These are phyloP conservation scores for Bipolaris sorokiniana DNA, from an alignment of 2,329 filamentous ascomycete species.

Conservation along the genomic window DNA sequence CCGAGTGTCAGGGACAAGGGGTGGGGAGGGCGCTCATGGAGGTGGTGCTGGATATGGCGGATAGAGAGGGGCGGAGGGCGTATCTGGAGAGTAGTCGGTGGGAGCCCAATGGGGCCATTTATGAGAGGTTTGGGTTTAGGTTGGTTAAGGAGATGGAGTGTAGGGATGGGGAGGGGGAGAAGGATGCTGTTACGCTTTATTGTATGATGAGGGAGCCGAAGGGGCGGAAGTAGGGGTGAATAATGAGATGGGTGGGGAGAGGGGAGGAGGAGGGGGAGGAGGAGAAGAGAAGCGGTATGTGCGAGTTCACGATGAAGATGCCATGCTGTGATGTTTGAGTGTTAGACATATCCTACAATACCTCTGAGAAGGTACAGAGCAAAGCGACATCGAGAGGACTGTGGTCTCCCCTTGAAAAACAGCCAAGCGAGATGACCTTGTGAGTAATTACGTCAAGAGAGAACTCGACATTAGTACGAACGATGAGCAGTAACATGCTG, in stretches of 20 bases:
- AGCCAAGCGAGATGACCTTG: no score
- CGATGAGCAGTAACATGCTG: no score
- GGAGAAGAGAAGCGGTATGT: no score
- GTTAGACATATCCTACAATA: no score
- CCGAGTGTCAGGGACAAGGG: slow-evolving; percentile 69
- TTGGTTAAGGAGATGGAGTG: slow-evolving; percentile 70
- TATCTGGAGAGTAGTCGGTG: slow-evolving; percentile 74
- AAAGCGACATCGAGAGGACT: no score
- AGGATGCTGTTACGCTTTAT: slow-evolving; percentile 51
- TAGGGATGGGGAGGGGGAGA: slow-evolving; percentile 64
- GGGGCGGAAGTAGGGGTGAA: not conserved
- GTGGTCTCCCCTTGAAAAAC: no score
- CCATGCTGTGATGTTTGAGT: no score
- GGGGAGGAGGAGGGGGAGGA: not conserved
- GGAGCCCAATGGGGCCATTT: slow-evolving; percentile 73
- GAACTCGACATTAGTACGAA: no score
- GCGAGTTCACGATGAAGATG: no score
- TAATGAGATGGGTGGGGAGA: not conserved
- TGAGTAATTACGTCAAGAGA: no score
- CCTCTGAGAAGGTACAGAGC: no score
- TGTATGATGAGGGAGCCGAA: slow-evolving; percentile 55
- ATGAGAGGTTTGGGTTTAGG: slow-evolving; percentile 71
- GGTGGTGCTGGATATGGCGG: slow-evolving; percentile 67
- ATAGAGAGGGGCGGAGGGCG: slow-evolving; percentile 67
- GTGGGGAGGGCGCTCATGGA: slow-evolving; percentile 70